Evolutionary conservation across 2,329 filamentous ascomycete genomes (phyloP), one percentile per base, ranked within the genome.

Genomic region (Peltaster fructicola): DNA sequence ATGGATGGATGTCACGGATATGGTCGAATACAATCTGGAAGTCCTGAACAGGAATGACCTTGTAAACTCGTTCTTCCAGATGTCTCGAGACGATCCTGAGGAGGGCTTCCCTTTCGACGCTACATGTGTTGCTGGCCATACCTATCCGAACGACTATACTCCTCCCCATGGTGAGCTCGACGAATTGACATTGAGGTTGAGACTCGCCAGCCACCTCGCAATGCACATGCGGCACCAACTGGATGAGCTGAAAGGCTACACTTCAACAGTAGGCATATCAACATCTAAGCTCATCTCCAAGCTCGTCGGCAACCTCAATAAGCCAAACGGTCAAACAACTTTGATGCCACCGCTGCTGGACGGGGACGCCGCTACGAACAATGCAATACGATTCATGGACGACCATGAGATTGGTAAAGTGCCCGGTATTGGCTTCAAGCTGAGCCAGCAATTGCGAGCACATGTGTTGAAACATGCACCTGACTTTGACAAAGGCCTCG

Each of bases 251-350:
- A 74, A 72, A 41, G 80, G 81, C 2, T 92, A 85, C 51, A 92
- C 82, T 0, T 76, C 76, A 14, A 85, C 84, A 1, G 82, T 79
- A 20, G 85, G 85, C 4, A 70, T 95, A 12, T 75, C 82, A 3
- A 90, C 80, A 1, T 85, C 75, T 42, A 95, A 95, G 50, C 51
- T 85, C 4, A 59, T 92, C 7, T 71, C 78, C 30, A 95, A 95
- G 50, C 62, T 95, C 8, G 78, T 72, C 7, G 85, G 85, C 8
- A 77, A 70, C 46, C 58, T 74, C 30, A 70, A 93, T 47, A 95
- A 95, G 52, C 85, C 85, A 1, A 73, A 73, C 30, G 75, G 69
- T 32, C 88, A 95, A 50, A 95, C 85, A 0, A 81, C 78, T 0
- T 56, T 95, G 6, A 52, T 91, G 20, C 71, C 76, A 4, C 67